Percentiles rank a stretch among this genome's conserved stretches.
Evolutionary conservation across 306 rosid genomes (phyloP).

Genomic region (Malus sieversii): DNA sequence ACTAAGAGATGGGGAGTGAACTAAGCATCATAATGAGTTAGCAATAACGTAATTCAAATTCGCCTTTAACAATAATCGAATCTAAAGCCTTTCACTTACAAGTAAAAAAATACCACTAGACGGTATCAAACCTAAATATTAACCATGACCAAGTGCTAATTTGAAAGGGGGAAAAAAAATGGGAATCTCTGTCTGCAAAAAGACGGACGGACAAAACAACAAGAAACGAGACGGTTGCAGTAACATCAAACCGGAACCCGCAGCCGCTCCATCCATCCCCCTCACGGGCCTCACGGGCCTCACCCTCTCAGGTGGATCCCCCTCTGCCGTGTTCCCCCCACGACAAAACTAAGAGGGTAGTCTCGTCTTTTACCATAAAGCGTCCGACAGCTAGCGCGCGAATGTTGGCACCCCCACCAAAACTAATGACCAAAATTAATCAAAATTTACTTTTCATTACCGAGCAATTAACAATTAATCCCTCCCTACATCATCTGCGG

Average conservation of each 20-base stretch:
- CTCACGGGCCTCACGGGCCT: no score
- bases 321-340: background rate
- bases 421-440: background rate
- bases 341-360: conserved; percentile 13
- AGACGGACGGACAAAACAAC: background rate
- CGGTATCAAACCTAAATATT: no score
- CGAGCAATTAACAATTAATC: conserved; percentile 4
- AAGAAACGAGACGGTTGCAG: background rate
- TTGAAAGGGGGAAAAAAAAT: background rate
- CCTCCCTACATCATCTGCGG: conserved; percentile 40
- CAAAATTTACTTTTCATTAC: background rate
- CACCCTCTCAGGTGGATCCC: background rate
- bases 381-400: conserved; percentile 70
- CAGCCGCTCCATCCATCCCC: background rate
- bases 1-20: accelerated
- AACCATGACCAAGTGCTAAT: background rate
- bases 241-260: background rate
- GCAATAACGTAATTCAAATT: no score
- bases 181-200: background rate
- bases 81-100: no score
- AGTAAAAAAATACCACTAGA: no score
- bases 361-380: conserved; percentile 25
- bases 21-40: no score
- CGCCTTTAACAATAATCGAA: no score
- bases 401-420: conserved; percentile 30